Evolutionary conservation across 2,329 filamentous ascomycete genomes (phyloP).

Genomic region (Trichophyton mentagrophytes): DNA sequence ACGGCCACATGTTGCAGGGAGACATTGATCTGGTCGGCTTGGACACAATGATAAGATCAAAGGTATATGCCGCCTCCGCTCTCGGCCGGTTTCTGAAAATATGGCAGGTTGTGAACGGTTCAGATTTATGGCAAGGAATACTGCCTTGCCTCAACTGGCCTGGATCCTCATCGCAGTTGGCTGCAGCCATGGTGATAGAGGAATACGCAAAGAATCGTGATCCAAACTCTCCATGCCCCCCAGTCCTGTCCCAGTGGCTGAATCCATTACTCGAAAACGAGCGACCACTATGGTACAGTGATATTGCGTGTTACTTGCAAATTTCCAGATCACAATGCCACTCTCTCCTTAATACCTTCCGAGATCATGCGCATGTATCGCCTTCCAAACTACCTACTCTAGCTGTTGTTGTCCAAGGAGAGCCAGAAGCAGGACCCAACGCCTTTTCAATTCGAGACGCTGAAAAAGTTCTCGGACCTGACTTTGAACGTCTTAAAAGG

Average conservation of each 20-base stretch:
- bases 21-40: conserved; percentile 89
- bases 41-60: conserved; percentile 77
- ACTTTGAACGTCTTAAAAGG: conserved; percentile 82
- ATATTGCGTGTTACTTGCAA: conserved; percentile 80
- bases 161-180: conserved; percentile 75
- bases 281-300: conserved; percentile 69
- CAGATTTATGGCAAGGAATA: conserved; percentile 51
- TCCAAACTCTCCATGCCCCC: conserved; percentile 22
- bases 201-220: conserved; percentile 58
- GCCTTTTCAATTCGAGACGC: conserved; percentile 83
- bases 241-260: conserved; percentile 43
- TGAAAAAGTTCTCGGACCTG: conserved; percentile 71
- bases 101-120: conserved; percentile 47
- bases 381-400: conserved; percentile 62
- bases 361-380: conserved; percentile 74
- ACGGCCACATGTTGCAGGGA: conserved; percentile 94
- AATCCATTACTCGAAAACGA: conserved; percentile 69
- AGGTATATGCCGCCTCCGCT: conserved; percentile 73
- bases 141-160: conserved; percentile 56
- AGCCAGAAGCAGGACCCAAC: conserved; percentile 77
- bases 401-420: conserved; percentile 86
- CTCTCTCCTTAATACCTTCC: conserved; percentile 79
- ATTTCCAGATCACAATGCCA: conserved; percentile 84
- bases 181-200: conserved; percentile 70
- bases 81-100: conserved; percentile 71